Evolutionary conservation across 768 basidiomycete species (phyloP).

Genomic region (Termitomyces sp.): DNA sequence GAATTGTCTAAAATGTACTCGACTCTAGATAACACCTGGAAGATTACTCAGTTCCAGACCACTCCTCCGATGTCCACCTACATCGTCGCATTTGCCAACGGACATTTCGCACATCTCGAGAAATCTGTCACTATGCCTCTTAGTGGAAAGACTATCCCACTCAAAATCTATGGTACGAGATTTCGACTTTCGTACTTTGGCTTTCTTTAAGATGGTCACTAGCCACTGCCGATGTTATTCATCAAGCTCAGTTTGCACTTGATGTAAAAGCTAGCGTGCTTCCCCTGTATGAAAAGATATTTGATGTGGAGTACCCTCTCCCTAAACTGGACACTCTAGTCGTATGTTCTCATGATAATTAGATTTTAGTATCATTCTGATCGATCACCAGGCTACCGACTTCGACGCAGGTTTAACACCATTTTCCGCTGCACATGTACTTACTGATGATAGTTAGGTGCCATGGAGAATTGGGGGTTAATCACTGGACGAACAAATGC

Average conservation of each 20-base stretch:
- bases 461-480: constrained; percentile 94
- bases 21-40: constrained; percentile 53
- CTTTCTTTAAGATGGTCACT: constrained; percentile 4
- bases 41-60: constrained; percentile 72
- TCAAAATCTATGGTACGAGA: constrained; percentile 75
- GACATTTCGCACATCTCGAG: constrained; percentile 68
- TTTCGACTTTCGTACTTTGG: not conserved
- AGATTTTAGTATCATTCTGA: not conserved
- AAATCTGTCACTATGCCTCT: constrained; percentile 73
- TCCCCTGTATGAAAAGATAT: constrained; percentile 89
- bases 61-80: constrained; percentile 89
- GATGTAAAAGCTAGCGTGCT: constrained; percentile 79
- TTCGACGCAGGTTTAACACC: constrained; percentile 67
- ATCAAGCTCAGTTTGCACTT: constrained; percentile 81
- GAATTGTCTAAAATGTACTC: constrained; percentile 37
- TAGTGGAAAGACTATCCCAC: constrained; percentile 72
- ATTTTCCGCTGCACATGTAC: not conserved
- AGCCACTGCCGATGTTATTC: constrained; percentile 80
- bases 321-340: constrained; percentile 94
- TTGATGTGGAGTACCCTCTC: constrained; percentile 88
- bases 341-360: constrained; percentile 29
- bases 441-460: constrained; percentile 32
- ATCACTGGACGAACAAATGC: constrained; percentile 86
- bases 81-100: constrained; percentile 84
- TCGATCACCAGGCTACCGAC: constrained; percentile 53